Evolutionary conservation across 2,329 filamentous ascomycete species (phyloP).

Genomic region (Didymella arachidicola): DNA sequence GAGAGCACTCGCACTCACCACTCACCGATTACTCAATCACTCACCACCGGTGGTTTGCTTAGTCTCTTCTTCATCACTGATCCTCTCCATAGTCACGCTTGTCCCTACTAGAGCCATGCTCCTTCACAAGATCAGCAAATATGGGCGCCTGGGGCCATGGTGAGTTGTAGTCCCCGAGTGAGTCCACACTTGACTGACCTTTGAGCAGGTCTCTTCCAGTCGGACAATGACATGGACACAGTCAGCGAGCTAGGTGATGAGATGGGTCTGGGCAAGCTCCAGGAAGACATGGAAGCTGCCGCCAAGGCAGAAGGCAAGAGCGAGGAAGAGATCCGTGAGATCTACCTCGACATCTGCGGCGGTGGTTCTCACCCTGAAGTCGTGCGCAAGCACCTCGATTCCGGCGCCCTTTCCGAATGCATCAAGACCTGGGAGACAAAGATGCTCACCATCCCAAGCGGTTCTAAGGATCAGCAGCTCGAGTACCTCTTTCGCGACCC

Average conservation of each 20-base stretch:
- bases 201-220: not conserved
- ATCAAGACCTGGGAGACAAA: constrained; percentile 10
- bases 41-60: not conserved
- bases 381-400: constrained; percentile 31
- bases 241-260: not conserved
- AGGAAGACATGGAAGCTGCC: not conserved
- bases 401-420: constrained; percentile 22
- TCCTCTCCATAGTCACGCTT: not conserved
- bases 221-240: not conserved
- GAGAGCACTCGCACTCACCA: not conserved
- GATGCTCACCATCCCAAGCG: not conserved
- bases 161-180: not conserved
- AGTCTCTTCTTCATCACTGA: not conserved
- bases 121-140: not conserved
- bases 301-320: not conserved
- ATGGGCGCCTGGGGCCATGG: not conserved
- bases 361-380: constrained; percentile 22
- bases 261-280: not conserved
- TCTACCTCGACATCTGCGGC: constrained; percentile 13
- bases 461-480: not conserved
- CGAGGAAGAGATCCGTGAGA: not conserved
- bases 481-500: not conserved
- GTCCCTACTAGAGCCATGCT: not conserved
- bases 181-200: not conserved
- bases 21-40: not conserved